A percentile compares a stretch with the other conserved stretches of the same genome.
phyloP scores from a whole-genome alignment of 139 green algal species.

The Volvox africanus region DNA sequence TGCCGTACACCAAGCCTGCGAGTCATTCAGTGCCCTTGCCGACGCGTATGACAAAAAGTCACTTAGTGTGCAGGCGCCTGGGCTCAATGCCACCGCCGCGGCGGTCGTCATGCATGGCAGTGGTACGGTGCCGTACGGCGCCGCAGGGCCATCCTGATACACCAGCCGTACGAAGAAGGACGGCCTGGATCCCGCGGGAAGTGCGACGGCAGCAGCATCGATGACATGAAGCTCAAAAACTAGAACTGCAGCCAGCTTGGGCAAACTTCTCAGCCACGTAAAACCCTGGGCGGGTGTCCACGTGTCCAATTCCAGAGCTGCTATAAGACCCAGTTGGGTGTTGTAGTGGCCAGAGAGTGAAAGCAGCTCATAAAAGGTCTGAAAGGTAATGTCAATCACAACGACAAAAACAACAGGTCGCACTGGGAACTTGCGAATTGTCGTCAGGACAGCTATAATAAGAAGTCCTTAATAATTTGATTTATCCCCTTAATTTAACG shows the following conservation, averaged over 20 bases:
- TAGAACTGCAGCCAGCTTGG: constrained; percentile 57
- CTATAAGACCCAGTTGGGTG: constrained; percentile 65
- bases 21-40: background rate
- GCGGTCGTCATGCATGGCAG: constrained; percentile 11
- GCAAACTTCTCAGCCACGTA: constrained; percentile 50
- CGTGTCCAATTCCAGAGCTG: constrained; percentile 55
- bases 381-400: no score
- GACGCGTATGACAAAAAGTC: constrained; percentile 8
- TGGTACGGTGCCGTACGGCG: background rate
- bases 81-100: background rate
- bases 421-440: no score
- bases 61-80: background rate
- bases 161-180: constrained; percentile 57
- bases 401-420: no score
- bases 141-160: constrained; percentile 57
- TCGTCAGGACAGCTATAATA: no score
- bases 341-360: constrained; percentile 72
- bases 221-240: constrained; percentile 63
- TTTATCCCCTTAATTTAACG: no score
- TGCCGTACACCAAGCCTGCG: constrained; percentile 19
- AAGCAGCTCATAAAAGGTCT: constrained; percentile 64
- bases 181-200: no score
- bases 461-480: no score
- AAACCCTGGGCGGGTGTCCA: background rate
- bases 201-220: no score